Evolutionary conservation across 257 asterid genomes (phyloP), one percentile per base, ranked within the genome.

Genomic region (Petunia axillaris): DNA sequence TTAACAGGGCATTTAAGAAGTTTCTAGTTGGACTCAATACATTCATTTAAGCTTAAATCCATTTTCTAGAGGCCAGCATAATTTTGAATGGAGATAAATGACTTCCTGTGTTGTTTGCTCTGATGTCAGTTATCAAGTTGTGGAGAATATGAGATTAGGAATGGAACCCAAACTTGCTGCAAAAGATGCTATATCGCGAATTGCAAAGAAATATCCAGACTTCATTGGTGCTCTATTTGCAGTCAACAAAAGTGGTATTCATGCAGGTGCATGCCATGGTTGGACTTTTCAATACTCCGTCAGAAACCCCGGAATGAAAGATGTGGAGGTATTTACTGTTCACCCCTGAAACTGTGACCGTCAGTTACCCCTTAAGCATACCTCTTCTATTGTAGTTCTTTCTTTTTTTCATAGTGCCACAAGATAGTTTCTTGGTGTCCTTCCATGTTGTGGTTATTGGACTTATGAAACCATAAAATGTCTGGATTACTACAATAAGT

Each of bases 281-380:
- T 95, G 99, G 99, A 93, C 97, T 60, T 95, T 95, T 76, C 95
- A 92, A 85, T 93, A 95, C 90, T 92, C 98, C 0, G 96, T 93
- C 63, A 90, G 90, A 84, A 89, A 87, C 84, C 87, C 92, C 14
- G 88, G 81, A 62, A 89, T 85, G 91, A 84, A 83, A n/a, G 97
- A 91, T 77, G 97, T 90, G 8, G 83, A 67, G 57, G 97, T 95
- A 40, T 90, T 87, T 50, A 92, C 98, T 0, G 94, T 95, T 50
- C 79, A 13, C 14, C 87, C 89, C 43, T 77, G 82, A 81, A 44
- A 70, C 58, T 36, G 37, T 44, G 58, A 11, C 40, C n/a, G 76
- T 40, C 4, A n/a, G 15, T 2, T 1, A 52, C 57, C 11, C 58
- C 60, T 71, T 48, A 10, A 11, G 60, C 43, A 71, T 48, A 35